Percentiles rank a stretch among this genome's conserved stretches.
These are phyloP conservation scores for Suillus discolor DNA, from an alignment of 768 basidiomycete genomes.

Conservation along the genomic window DNA sequence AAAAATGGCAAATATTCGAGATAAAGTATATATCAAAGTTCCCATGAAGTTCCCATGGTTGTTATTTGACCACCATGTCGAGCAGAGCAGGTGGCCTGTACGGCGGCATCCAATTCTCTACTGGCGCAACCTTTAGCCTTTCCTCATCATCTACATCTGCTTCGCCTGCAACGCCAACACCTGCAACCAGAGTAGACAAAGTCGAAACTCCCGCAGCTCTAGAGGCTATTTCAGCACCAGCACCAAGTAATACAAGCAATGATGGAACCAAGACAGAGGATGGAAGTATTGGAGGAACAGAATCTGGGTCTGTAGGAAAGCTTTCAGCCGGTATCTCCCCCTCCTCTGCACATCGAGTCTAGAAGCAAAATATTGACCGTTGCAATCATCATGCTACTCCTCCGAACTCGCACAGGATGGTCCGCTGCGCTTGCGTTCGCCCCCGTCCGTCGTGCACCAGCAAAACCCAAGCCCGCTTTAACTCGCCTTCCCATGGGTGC, in stretches of 20 bases:
- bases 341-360: slow-evolving; percentile 42
- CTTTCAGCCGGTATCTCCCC: slow-evolving; percentile 58
- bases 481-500: slow-evolving; percentile 58
- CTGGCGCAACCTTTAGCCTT: slow-evolving; percentile 55
- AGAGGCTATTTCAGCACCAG: slow-evolving; percentile 23
- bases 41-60: slow-evolving; percentile 2
- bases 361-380: slow-evolving; percentile 40
- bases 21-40: not conserved
- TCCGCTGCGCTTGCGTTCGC: slow-evolving; percentile 90
- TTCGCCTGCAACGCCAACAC: slow-evolving; percentile 25
- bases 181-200: slow-evolving; percentile 22
- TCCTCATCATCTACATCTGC: slow-evolving; percentile 42
- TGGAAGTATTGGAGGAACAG: slow-evolving; percentile 22
- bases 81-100: slow-evolving; percentile 84
- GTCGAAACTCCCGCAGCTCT: slow-evolving; percentile 20
- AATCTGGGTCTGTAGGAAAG: slow-evolving; percentile 41
- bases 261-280: slow-evolving; percentile 28
- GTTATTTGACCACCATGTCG: slow-evolving; percentile 52
- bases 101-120: slow-evolving; percentile 85
- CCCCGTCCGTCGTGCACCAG: slow-evolving; percentile 65
- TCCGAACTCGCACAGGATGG: slow-evolving; percentile 62
- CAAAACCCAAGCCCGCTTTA: slow-evolving; percentile 48
- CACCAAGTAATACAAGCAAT: slow-evolving; percentile 25
- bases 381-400: slow-evolving; percentile 33
- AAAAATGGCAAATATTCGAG: not conserved